These are phyloP conservation scores for Erythrophleum ivorense DNA, from an alignment of 331 rosid species.

Conservation along the genomic window DNA sequence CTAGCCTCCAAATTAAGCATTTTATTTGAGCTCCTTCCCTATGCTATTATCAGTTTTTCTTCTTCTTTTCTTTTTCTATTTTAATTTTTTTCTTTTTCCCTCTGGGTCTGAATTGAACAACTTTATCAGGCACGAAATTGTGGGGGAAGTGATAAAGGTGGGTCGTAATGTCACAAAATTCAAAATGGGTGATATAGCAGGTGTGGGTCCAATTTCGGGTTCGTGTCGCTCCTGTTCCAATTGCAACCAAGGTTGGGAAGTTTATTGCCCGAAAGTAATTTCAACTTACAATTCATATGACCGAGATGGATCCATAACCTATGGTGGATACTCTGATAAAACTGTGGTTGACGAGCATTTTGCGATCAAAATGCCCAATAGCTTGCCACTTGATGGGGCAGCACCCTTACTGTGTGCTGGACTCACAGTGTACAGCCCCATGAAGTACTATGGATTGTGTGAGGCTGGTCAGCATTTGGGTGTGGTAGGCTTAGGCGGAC, in stretches of 20 bases:
- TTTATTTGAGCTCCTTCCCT: background rate
- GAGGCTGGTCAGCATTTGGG: conserved; percentile 37
- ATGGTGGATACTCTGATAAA: conserved; percentile 48
- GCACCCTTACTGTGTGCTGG: conserved; percentile 56
- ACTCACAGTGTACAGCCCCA: conserved; percentile 56
- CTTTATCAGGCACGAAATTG: conserved; percentile 45
- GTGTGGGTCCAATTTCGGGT: conserved; percentile 40
- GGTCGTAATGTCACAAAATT: conserved; percentile 48
- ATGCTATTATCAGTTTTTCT: background rate
- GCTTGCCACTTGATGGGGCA: conserved; percentile 31
- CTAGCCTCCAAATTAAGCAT: background rate
- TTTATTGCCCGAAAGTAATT: conserved; percentile 31
- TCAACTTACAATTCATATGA: conserved; percentile 11
- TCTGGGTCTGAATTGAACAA: no score
- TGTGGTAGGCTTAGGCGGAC: conserved; percentile 42
- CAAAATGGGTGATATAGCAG: conserved; percentile 43
- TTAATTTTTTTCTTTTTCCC: no score
- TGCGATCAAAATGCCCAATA: conserved; percentile 14
- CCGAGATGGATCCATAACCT: conserved; percentile 38
- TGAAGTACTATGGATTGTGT: conserved; percentile 34
- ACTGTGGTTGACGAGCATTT: conserved; percentile 43
- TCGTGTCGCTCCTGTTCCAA: conserved; percentile 40
- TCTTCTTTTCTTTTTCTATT: background rate
- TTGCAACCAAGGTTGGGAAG: conserved; percentile 39
- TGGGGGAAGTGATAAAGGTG: conserved; percentile 45